Evolutionary conservation across 805 yeast genomes (phyloP).

Genomic region (Metahyphopichia silvanorum): DNA sequence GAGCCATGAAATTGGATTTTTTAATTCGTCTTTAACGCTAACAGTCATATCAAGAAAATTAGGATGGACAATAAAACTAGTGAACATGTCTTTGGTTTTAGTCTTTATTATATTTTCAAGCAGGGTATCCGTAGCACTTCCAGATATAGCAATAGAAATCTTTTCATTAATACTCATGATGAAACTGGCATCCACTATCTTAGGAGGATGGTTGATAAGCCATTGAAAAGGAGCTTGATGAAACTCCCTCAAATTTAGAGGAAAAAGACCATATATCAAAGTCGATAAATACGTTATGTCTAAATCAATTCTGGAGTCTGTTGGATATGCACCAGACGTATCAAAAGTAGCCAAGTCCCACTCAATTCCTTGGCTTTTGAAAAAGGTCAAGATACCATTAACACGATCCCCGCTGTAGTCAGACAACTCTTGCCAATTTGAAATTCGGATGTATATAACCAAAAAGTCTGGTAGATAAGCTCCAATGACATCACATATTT

Average conservation of each 20-base stretch:
- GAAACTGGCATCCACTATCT: conserved; percentile 7
- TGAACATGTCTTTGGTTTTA: conserved; percentile 21
- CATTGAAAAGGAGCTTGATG: conserved; percentile 40
- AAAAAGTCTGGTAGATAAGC: conserved; percentile 38
- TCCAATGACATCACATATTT: conserved; percentile 32
- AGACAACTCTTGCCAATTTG: conserved; percentile 19
- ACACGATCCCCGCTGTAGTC: conserved; percentile 9
- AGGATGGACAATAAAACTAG: conserved; percentile 47
- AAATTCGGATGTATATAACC: conserved; percentile 41
- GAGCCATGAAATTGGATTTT: conserved; percentile 19
- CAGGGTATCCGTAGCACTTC: not conserved
- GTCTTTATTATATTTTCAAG: conserved; percentile 6
- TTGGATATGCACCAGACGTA: conserved; percentile 5
- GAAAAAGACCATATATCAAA: conserved; percentile 56
- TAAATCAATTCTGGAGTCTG: conserved; percentile 17
- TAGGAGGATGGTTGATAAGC: conserved; percentile 11
- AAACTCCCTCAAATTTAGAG: conserved; percentile 45
- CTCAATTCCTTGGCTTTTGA: conserved; percentile 4
- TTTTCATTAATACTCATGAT: conserved; percentile 5
- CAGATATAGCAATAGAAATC: not conserved
- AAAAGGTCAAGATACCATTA: conserved; percentile 4
- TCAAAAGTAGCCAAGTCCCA: conserved; percentile 19
- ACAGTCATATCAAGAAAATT: conserved; percentile 31
- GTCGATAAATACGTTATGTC: conserved; percentile 39
- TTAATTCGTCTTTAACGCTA: conserved; percentile 13